Percentiles rank a stretch among this genome's conserved stretches.
Evolutionary conservation across 352 stramenopile genomes (phyloP).

Genomic region (Phytophthora syringae): DNA sequence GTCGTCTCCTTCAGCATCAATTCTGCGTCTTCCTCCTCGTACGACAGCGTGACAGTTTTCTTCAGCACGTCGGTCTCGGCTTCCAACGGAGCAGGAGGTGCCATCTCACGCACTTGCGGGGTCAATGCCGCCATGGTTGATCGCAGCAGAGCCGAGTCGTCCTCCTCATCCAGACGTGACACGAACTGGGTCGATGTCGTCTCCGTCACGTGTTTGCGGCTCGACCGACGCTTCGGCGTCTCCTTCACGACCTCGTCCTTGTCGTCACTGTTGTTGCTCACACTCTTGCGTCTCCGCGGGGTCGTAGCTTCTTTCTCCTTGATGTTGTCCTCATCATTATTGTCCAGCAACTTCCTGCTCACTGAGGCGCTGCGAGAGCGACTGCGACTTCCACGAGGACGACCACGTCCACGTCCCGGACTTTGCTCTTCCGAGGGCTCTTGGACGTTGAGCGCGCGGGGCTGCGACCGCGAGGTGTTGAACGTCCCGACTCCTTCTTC

Average conservation of each 20-base stretch:
- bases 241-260: conserved; percentile 28
- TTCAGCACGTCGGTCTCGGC: conserved; percentile 28
- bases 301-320: conserved; percentile 13
- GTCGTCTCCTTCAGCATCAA: conserved; percentile 35
- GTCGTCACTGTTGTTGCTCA: conserved; percentile 23
- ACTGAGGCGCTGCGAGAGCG: conserved; percentile 74
- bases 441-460: conserved; percentile 46
- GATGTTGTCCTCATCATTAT: conserved; percentile 28
- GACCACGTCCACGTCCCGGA: conserved; percentile 45
- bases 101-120: conserved; percentile 37
- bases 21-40: conserved; percentile 53
- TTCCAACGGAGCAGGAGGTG: conserved; percentile 7
- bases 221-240: conserved; percentile 24
- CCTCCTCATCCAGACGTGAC: conserved; percentile 50
- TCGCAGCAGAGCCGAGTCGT: conserved; percentile 55
- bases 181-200: conserved; percentile 42
- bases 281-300: conserved; percentile 24
- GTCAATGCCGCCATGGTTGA: conserved; percentile 55
- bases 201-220: conserved; percentile 28
- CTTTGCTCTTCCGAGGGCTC: conserved; percentile 44
- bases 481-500: conserved; percentile 55
- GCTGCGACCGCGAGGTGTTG: conserved; percentile 50
- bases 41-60: conserved; percentile 54
- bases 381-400: conserved; percentile 43
- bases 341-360: conserved; percentile 37